Conservation (phyloP, 305 asterid genomes). For the Coffea humblotiana region DNA sequence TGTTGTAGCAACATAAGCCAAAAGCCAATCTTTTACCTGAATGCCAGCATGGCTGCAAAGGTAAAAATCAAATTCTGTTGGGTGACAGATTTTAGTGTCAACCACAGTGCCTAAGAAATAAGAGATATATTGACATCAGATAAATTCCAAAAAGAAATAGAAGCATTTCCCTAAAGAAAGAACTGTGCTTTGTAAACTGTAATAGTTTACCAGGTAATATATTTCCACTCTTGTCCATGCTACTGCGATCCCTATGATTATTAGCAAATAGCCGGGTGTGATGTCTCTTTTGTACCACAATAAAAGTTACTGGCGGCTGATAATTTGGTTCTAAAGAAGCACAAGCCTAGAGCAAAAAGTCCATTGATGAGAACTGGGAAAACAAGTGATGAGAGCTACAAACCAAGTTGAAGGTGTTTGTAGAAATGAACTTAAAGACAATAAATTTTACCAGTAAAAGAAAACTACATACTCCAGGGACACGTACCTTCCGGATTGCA, state of each 20-base stretch:
- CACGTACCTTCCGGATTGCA: conserved; percentile 85
- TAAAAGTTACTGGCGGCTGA: conserved; percentile 96
- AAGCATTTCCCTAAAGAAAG: conserved; percentile 1
- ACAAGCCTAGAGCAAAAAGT: conserved; percentile 62
- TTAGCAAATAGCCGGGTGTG: conserved; percentile 91
- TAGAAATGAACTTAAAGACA: conserved; percentile 6
- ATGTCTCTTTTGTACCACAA: conserved; percentile 92
- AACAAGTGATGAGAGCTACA: conserved; percentile 9
- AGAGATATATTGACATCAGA: neutral
- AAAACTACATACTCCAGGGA: neutral
- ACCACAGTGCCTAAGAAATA: conserved; percentile 77
- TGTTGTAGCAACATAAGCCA: neutral
- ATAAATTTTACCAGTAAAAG: neutral
- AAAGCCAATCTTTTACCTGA: conserved; percentile 52
- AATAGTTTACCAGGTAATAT: conserved; percentile 75
- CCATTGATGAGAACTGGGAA: neutral
- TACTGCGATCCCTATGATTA: conserved; percentile 84
- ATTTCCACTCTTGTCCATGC: conserved; percentile 92
- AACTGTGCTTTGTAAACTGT: neutral
- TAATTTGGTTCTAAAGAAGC: conserved; percentile 96
- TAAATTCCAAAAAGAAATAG: neutral
- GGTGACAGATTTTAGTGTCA: conserved; percentile 96
- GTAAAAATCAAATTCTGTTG: conserved; percentile 94
- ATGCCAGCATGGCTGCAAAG: conserved; percentile 99
- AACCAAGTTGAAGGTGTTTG: neutral